These are phyloP conservation scores for Solanum virginianum DNA, from an alignment of 257 asterid species.

Conservation along the genomic window DNA sequence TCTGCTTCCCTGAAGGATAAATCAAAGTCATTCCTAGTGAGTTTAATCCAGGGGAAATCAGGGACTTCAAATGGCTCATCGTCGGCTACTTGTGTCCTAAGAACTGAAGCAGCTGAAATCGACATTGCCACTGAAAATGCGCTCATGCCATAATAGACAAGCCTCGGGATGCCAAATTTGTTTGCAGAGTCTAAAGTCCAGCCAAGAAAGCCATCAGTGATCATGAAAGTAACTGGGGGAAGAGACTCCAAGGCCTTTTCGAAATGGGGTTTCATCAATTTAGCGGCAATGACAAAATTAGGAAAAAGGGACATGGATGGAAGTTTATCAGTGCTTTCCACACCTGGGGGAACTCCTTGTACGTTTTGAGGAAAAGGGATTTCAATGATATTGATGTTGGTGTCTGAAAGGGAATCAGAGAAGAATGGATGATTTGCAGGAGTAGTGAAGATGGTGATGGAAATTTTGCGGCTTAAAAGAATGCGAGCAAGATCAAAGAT, in stretches of 20 bases:
- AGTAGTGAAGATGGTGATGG: constrained; percentile 59
- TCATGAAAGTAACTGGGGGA: constrained; percentile 19
- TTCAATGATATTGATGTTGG: constrained; percentile 12
- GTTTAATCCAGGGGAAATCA: constrained; percentile 32
- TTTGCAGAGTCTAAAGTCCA: constrained; percentile 56
- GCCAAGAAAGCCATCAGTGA: constrained; percentile 53
- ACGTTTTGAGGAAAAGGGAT: constrained; percentile 52
- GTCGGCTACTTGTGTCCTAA: constrained; percentile 5
- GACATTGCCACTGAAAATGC: constrained; percentile 4
- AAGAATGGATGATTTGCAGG: constrained; percentile 40
- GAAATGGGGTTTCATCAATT: constrained; percentile 40
- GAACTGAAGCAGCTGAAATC: background rate
- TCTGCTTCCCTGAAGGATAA: constrained; percentile 19
- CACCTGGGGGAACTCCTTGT: constrained; percentile 27
- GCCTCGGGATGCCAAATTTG: constrained; percentile 32
- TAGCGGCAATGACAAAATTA: constrained; percentile 20
- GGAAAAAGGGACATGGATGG: constrained; percentile 43
- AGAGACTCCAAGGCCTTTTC: constrained; percentile 23
- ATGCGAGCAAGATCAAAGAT: constrained; percentile 48
- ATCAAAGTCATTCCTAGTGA: constrained; percentile 41
- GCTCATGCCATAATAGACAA: constrained; percentile 33
- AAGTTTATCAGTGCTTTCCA: constrained; percentile 55
- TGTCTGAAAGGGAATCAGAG: constrained; percentile 13
- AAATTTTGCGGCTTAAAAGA: constrained; percentile 22
- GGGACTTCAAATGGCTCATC: constrained; percentile 28